phyloP scores from a whole-genome alignment of 2,329 filamentous ascomycete species.

The Calonectria naviculata region DNA sequence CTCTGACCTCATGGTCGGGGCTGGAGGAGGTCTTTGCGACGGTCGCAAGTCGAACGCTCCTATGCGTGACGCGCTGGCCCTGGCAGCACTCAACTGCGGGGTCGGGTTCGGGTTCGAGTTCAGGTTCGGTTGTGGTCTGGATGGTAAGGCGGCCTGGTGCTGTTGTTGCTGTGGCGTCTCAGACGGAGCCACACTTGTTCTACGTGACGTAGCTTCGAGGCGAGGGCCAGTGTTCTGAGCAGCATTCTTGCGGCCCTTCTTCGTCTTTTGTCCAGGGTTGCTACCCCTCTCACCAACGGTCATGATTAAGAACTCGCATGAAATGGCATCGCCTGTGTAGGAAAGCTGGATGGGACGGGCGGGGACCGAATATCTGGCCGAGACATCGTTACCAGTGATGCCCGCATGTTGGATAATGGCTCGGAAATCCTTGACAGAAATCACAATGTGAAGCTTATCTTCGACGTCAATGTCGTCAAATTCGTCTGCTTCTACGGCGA shows the following conservation, averaged over 20 bases:
- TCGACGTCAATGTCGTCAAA: constrained; percentile 81
- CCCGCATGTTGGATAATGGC: constrained; percentile 82
- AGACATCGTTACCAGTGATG: constrained; percentile 73
- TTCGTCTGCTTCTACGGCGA: constrained; percentile 80
- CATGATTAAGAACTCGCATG: constrained; percentile 85
- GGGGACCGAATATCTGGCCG: constrained; percentile 77
- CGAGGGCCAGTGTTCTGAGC: constrained; percentile 49
- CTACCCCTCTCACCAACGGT: constrained; percentile 76
- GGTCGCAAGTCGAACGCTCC: constrained; percentile 60
- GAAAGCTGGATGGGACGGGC: constrained; percentile 78
- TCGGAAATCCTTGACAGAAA: constrained; percentile 86
- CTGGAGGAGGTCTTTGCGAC: constrained; percentile 64
- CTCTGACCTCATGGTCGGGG: constrained; percentile 70
- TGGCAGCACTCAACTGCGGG: constrained; percentile 47
- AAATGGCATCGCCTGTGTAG: constrained; percentile 75
- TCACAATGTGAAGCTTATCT: constrained; percentile 81
- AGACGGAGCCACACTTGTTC: constrained; percentile 53
- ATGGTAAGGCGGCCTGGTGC: constrained; percentile 36
- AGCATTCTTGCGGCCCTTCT: constrained; percentile 56
- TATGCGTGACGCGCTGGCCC: constrained; percentile 49
- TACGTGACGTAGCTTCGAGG: constrained; percentile 61
- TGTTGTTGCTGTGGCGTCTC: constrained; percentile 42
- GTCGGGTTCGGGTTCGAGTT: constrained; percentile 41
- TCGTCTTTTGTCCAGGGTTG: constrained; percentile 59
- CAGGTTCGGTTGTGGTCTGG: constrained; percentile 32